A percentile compares a stretch with the other conserved stretches of the same genome.
Conservation (phyloP, 1,284 basidiomycete species). For the Salmacisia buchloeana region DNA sequence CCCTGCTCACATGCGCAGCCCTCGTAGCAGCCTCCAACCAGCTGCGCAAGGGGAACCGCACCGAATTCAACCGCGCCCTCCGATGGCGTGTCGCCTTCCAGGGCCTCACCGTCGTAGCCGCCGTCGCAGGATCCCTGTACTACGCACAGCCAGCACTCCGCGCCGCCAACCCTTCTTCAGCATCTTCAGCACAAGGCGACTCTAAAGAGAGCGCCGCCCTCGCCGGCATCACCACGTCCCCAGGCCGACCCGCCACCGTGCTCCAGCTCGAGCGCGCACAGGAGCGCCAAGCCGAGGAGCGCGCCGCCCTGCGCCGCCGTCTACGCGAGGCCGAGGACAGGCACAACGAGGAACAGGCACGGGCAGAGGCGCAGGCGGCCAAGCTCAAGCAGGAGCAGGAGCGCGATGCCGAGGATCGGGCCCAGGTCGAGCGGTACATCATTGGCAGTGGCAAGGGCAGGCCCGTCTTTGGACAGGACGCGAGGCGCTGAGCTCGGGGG, state of each 20-base stretch:
- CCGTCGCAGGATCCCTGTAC: constrained; percentile 38
- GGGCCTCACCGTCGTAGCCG: constrained; percentile 43
- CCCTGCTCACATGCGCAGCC: constrained; percentile 39
- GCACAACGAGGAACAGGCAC: background rate
- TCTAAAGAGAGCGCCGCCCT: too few relatives aligned
- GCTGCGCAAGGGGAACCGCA: constrained; percentile 42
- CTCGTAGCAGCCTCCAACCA: constrained; percentile 42
- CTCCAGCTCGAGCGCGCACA: constrained; percentile 2
- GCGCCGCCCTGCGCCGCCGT: background rate
- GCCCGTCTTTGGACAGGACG: constrained; percentile 2
- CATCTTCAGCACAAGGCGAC: background rate
- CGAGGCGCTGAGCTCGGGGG: background rate
- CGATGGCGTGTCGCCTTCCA: constrained; percentile 49
- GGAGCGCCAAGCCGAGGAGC: background rate
- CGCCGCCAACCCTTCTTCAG: constrained; percentile 5
- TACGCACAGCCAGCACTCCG: constrained; percentile 15
- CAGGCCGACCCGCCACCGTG: constrained; percentile 5
- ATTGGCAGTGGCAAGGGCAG: constrained; percentile 4
- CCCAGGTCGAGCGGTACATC: constrained; percentile 5
- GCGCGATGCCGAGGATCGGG: constrained; percentile 5
- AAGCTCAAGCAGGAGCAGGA: background rate
- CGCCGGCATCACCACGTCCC: background rate
- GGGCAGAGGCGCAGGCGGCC: background rate
- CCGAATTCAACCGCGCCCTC: constrained; percentile 42
- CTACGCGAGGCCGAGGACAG: constrained; percentile 2